These are phyloP conservation scores for Blastocystis sp. DNA, from an alignment of 352 stramenopile genomes.

Conservation along the genomic window DNA sequence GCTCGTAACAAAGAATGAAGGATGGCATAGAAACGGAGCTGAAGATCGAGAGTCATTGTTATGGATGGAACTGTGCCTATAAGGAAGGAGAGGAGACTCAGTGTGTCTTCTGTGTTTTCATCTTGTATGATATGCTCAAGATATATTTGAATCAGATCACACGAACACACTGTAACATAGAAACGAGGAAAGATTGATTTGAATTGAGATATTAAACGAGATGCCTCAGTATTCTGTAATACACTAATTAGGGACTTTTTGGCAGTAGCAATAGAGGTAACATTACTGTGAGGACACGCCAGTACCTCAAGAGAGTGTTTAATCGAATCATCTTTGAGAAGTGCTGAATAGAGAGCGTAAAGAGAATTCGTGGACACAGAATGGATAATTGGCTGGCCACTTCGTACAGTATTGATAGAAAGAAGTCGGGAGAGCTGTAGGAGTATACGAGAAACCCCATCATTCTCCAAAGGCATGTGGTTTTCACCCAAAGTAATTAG, in stretches of 20 bases:
- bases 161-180: background rate
- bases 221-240: background rate
- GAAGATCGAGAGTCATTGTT: background rate
- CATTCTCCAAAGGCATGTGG: background rate
- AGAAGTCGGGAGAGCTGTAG: background rate
- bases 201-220: background rate
- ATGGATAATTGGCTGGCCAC: background rate
- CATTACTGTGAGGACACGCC: background rate
- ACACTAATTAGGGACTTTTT: background rate
- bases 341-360: background rate
- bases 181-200: conserved; percentile 18
- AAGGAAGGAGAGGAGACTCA: background rate
- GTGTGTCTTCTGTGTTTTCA: background rate
- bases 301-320: background rate
- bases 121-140: background rate
- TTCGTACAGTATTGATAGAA: background rate
- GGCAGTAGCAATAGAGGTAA: background rate
- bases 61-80: background rate
- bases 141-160: background rate
- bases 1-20: background rate
- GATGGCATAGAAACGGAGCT: background rate
- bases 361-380: background rate
- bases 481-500: background rate
- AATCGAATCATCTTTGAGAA: background rate
- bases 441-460: background rate